A percentile compares a stretch with the other conserved stretches of the same genome.
Conservation (phyloP, 495 filamentous ascomycete species). For the Xylaria longipes region DNA sequence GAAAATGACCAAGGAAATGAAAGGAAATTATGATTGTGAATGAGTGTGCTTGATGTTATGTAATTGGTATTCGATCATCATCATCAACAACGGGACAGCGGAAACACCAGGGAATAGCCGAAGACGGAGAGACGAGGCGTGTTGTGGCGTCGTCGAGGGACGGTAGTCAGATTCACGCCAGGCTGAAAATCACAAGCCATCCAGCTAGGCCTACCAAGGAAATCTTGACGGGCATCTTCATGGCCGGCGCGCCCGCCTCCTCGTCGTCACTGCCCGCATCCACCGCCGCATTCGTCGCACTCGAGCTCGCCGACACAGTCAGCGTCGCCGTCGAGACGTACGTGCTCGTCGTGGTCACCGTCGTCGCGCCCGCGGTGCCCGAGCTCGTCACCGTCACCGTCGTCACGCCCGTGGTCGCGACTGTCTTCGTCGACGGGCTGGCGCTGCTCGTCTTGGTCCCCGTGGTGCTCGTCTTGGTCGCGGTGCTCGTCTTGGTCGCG, state of each 20-base stretch:
- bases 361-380: not conserved
- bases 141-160: not conserved
- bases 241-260: not conserved
- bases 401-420: constrained; percentile 10
- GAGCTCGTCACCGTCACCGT: constrained; percentile 19
- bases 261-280: not conserved
- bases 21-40: not conserved
- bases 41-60: not conserved
- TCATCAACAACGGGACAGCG: not conserved
- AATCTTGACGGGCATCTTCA: not conserved
- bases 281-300: not conserved
- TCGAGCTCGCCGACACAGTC: not conserved
- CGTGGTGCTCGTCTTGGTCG: not conserved
- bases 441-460: not conserved
- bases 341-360: constrained; percentile 20
- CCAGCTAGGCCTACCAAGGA: not conserved
- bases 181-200: not conserved
- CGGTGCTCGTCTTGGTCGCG: not conserved
- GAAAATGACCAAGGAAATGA: not conserved
- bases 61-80: not conserved
- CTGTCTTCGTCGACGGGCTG: not conserved
- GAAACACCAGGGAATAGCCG: not conserved
- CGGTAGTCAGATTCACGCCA: not conserved
- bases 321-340: constrained; percentile 20
- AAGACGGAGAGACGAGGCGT: not conserved